Evolutionary conservation across 208 protist species (phyloP).

Genomic region (Tetramitus jugosus): DNA sequence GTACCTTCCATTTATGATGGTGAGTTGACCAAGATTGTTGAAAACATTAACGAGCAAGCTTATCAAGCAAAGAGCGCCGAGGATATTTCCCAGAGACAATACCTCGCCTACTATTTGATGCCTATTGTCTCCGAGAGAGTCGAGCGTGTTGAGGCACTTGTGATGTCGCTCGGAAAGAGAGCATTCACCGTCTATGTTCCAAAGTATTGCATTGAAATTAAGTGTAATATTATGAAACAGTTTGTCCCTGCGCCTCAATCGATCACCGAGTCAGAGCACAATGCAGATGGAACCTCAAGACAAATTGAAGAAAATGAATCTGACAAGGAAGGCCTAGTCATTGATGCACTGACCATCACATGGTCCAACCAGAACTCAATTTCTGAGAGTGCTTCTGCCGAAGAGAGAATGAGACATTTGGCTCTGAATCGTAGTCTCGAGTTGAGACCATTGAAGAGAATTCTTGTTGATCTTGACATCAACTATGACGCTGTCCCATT

Average conservation of each 20-base stretch:
- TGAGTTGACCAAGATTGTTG: background rate
- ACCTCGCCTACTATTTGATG: background rate
- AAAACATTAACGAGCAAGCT: constrained; percentile 12
- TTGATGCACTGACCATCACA: background rate
- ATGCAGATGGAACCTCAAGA: background rate
- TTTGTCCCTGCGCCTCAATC: background rate
- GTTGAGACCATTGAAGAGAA: background rate
- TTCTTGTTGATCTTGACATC: background rate
- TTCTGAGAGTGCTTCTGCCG: background rate
- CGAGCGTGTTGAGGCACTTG: background rate
- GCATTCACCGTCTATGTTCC: background rate
- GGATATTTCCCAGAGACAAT: background rate
- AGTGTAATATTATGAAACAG: background rate
- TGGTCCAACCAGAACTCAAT: background rate
- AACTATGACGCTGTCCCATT: background rate
- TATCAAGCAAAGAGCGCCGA: background rate
- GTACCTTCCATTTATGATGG: too few species aligned
- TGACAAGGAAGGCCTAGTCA: background rate
- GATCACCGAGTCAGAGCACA: background rate
- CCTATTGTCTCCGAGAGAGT: background rate
- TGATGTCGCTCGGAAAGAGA: constrained; percentile 12
- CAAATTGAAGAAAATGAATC: background rate
- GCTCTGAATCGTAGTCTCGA: background rate
- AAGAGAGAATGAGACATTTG: background rate
- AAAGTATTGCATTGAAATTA: background rate